phyloP scores from a whole-genome alignment of 139 green algal species.

The Chlorella ohadii region DNA sequence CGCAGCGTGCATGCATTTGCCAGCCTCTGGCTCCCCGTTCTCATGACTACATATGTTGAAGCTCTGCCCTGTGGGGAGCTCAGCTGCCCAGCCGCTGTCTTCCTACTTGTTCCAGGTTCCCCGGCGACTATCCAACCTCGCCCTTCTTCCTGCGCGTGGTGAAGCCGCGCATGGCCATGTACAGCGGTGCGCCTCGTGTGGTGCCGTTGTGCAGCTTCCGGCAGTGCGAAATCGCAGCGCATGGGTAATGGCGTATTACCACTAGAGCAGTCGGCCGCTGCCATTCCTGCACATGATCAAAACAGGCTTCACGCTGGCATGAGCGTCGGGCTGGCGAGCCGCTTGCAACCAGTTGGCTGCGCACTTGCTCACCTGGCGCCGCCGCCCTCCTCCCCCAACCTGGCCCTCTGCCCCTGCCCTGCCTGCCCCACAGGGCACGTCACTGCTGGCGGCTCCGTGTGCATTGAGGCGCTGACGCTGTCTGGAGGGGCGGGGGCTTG shows the following conservation, averaged over 20 bases:
- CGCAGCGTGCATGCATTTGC: no score
- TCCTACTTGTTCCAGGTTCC: background rate
- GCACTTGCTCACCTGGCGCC: background rate
- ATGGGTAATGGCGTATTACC: no score
- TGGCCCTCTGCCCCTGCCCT: background rate
- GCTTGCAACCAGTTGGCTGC: background rate
- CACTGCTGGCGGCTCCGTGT: background rate
- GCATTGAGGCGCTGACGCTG: background rate
- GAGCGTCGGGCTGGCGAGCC: no score
- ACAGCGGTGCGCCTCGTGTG: background rate
- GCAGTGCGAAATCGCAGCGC: no score
- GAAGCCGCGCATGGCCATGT: background rate
- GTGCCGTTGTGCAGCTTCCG: background rate
- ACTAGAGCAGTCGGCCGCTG: no score
- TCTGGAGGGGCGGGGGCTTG: background rate
- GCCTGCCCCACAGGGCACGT: background rate
- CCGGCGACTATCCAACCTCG: background rate
- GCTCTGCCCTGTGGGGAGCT: no score
- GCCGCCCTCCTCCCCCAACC: background rate
- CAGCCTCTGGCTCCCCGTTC: no score
- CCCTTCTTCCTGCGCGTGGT: conserved; percentile 18
- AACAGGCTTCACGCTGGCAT: no score
- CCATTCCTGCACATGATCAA: no score
- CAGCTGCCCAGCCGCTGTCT: no score
- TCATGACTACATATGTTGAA: no score